These are phyloP conservation scores for Penicillium palitans DNA, from an alignment of 2,329 filamentous ascomycete genomes.

Conservation along the genomic window DNA sequence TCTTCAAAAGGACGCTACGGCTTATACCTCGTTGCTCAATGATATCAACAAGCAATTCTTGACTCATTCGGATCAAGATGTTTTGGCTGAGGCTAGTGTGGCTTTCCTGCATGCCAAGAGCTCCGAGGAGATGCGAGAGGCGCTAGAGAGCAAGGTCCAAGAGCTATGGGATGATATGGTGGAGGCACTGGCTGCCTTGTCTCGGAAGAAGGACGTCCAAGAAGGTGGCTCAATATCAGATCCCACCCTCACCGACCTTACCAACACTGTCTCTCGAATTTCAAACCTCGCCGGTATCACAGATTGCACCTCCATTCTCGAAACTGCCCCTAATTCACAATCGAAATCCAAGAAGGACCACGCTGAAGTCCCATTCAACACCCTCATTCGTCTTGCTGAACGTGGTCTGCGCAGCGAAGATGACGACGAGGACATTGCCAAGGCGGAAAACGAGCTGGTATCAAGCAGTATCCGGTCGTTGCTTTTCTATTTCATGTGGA, in stretches of 20 bases:
- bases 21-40: conserved; percentile 77
- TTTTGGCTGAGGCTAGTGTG: conserved; percentile 78
- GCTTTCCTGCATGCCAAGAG: conserved; percentile 82
- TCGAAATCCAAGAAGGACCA: conserved; percentile 43
- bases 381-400: conserved; percentile 70
- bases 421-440: conserved; percentile 68
- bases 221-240: conserved; percentile 67
- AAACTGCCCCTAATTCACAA: conserved; percentile 49
- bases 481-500: conserved; percentile 96
- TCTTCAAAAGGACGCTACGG: conserved; percentile 78
- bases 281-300: conserved; percentile 77
- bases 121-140: conserved; percentile 84
- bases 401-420: conserved; percentile 67
- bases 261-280: conserved; percentile 74
- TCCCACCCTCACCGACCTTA: conserved; percentile 66
- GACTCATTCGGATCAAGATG: conserved; percentile 82
- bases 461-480: conserved; percentile 72
- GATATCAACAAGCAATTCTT: conserved; percentile 93
- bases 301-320: conserved; percentile 73
- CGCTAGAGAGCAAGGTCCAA: conserved; percentile 76
- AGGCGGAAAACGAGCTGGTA: conserved; percentile 76
- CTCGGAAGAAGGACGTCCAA: conserved; percentile 70
- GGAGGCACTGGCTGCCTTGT: conserved; percentile 69
- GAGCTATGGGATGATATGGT: conserved; percentile 83
- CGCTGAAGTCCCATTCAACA: conserved; percentile 56